Evolutionary conservation across 306 rosid genomes (phyloP).

Genomic region (Dryas alaskensis): DNA sequence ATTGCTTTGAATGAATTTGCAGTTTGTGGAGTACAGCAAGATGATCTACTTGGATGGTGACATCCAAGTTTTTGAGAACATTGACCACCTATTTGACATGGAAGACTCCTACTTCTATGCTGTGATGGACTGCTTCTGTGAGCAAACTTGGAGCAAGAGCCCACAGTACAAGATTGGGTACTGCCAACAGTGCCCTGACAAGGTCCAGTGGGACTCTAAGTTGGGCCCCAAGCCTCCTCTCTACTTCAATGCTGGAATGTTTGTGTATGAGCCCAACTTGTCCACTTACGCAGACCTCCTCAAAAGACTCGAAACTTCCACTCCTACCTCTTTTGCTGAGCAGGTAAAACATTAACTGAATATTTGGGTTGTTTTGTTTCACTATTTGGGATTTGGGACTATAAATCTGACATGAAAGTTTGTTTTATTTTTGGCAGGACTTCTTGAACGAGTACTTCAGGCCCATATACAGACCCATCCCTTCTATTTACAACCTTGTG

Average conservation of each 20-base stretch:
- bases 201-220: constrained; percentile 52
- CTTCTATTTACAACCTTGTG: constrained; percentile 60
- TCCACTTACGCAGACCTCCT: constrained; percentile 52
- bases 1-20: neutral
- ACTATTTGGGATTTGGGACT: too few species aligned
- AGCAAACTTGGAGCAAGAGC: constrained; percentile 59
- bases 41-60: constrained; percentile 81
- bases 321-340: constrained; percentile 75
- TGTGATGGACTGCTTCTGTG: constrained; percentile 87
- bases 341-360: constrained; percentile 39
- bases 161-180: constrained; percentile 59
- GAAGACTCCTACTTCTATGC: constrained; percentile 59
- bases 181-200: constrained; percentile 75
- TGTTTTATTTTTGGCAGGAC: constrained; percentile 35
- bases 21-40: constrained; percentile 79
- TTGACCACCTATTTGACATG: constrained; percentile 62
- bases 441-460: constrained; percentile 64
- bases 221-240: constrained; percentile 68
- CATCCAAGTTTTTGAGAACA: constrained; percentile 66
- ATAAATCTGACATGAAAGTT: neutral
- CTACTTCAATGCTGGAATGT: constrained; percentile 85
- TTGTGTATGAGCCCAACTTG: constrained; percentile 58
- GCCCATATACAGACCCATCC: constrained; percentile 58
- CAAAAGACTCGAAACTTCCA: constrained; percentile 27
- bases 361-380: neutral